phyloP scores from a whole-genome alignment of 768 basidiomycete genomes.

The Tricholoma bakamatsutake region DNA sequence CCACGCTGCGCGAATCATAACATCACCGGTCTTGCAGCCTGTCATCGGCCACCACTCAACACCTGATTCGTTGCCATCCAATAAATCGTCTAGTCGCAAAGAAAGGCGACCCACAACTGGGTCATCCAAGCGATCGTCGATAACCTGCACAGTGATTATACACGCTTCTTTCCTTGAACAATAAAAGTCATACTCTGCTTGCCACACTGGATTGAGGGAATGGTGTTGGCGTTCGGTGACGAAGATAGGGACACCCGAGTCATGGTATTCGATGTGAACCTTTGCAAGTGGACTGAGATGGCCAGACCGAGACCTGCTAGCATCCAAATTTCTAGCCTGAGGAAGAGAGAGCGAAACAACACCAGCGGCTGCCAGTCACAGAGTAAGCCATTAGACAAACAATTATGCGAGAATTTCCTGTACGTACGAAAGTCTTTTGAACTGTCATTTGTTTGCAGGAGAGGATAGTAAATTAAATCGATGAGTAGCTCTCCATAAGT shows the following conservation, averaged over 20 bases:
- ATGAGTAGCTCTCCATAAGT: constrained; percentile 10
- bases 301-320: not conserved
- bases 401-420: not conserved
- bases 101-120: constrained; percentile 6
- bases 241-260: constrained; percentile 1
- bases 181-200: constrained; percentile 5
- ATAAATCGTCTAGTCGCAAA: constrained; percentile 8
- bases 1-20: constrained; percentile 7
- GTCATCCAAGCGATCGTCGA: not conserved
- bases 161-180: constrained; percentile 5
- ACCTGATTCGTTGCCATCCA: constrained; percentile 7
- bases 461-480: constrained; percentile 7
- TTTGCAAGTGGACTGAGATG: constrained; percentile 4
- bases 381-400: not conserved
- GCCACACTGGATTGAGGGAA: constrained; percentile 7
- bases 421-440: not conserved
- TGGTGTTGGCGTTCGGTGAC: constrained; percentile 1
- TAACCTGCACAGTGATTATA: constrained; percentile 6
- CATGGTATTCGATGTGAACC: constrained; percentile 8
- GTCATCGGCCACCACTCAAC: constrained; percentile 15
- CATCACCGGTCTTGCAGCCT: constrained; percentile 7
- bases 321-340: constrained; percentile 5
- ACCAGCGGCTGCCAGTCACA: constrained; percentile 2
- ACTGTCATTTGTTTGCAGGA: not conserved
- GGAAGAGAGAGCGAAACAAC: constrained; percentile 7